Evolutionary conservation across 2,329 filamentous ascomycete genomes (phyloP).

Genomic region (Intubia oerlemansii): DNA sequence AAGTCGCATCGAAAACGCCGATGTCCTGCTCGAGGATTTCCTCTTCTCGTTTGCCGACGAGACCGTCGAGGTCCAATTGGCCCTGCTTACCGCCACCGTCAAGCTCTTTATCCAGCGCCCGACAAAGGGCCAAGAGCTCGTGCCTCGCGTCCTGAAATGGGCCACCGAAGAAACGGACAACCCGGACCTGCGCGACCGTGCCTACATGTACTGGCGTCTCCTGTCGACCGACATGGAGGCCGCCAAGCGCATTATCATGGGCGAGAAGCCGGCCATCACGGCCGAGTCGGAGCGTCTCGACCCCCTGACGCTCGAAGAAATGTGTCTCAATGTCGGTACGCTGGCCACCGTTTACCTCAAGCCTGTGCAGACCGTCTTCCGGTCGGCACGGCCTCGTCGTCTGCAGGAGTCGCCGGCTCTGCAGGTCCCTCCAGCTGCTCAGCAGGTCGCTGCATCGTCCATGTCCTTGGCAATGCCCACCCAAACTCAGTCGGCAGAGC

Average conservation of each 20-base stretch:
- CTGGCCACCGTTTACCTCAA: conserved; percentile 95
- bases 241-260: conserved; percentile 84
- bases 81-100: conserved; percentile 84
- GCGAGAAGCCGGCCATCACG: conserved; percentile 87
- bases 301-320: conserved; percentile 76
- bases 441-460: too few species aligned
- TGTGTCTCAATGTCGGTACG: conserved; percentile 91
- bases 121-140: conserved; percentile 80
- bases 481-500: conserved; percentile 1
- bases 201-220: conserved; percentile 98
- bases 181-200: conserved; percentile 81
- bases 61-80: conserved; percentile 84
- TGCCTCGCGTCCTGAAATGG: conserved; percentile 93
- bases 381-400: conserved; percentile 59
- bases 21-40: conserved; percentile 85
- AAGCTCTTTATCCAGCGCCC: conserved; percentile 96
- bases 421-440: conserved; percentile 51
- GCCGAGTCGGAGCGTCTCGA: conserved; percentile 92
- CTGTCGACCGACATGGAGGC: conserved; percentile 77
- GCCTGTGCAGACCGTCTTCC: conserved; percentile 91
- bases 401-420: conserved; percentile 70
- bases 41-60: conserved; percentile 86
- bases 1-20: conserved; percentile 90
- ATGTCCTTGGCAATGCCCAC: too few species aligned
- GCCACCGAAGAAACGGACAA: conserved; percentile 99